Percentiles rank a stretch among this genome's conserved stretches.
These are phyloP conservation scores for Ajuga chamaepitys DNA, from an alignment of 257 asterid species.

Conservation along the genomic window DNA sequence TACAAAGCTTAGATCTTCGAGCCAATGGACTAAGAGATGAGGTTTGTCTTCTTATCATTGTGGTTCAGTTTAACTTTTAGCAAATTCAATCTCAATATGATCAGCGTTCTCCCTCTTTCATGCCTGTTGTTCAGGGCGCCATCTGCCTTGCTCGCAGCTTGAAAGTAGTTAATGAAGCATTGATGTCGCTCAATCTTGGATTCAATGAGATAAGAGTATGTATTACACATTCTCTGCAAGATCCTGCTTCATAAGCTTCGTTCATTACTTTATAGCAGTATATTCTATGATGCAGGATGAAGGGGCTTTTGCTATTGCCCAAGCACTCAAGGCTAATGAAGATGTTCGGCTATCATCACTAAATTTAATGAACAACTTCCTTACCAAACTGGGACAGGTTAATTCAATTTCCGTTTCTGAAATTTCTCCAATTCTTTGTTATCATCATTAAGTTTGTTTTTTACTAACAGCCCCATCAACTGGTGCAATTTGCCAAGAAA, in stretches of 20 bases:
- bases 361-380: conserved; percentile 81
- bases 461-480: too few relatives aligned
- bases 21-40: conserved; percentile 96
- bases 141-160: conserved; percentile 84
- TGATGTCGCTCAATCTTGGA: conserved; percentile 81
- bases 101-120: neutral
- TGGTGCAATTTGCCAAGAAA: too few relatives aligned
- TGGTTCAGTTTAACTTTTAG: neutral
- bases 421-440: neutral
- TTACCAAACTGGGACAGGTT: conserved; percentile 93
- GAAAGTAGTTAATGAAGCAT: conserved; percentile 82
- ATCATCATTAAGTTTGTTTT: neutral
- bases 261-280: neutral
- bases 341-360: conserved; percentile 75
- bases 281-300: conserved; percentile 53
- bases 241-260: neutral
- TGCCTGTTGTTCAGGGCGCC: conserved; percentile 54
- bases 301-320: conserved; percentile 91
- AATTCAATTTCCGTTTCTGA: neutral
- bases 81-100: neutral
- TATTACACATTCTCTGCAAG: neutral
- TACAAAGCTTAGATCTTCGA: conserved; percentile 74
- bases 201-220: conserved; percentile 91
- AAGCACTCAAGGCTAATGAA: conserved; percentile 89
- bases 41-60: conserved; percentile 29